phyloP scores from a whole-genome alignment of 495 filamentous ascomycete genomes.

The Aspergillus asperescens region DNA sequence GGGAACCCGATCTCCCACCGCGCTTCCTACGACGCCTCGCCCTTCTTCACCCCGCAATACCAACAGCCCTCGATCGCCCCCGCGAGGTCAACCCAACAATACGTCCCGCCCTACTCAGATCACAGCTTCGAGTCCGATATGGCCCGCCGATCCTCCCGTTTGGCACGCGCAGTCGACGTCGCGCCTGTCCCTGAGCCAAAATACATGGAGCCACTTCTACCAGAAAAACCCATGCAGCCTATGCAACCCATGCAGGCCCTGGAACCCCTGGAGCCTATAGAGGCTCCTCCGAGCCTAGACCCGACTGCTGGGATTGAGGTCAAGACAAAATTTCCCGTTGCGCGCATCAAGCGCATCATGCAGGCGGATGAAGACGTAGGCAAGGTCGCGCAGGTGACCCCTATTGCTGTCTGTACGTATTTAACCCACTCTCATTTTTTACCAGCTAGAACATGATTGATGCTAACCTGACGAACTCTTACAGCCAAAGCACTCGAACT shows the following conservation, averaged over 20 bases:
- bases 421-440: neutral
- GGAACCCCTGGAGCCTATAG: slow-evolving; percentile 18
- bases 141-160: slow-evolving; percentile 43
- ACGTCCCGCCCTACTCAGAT: slow-evolving; percentile 31
- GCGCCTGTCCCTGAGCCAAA: slow-evolving; percentile 20
- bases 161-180: slow-evolving; percentile 32
- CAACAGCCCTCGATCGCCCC: slow-evolving; percentile 23
- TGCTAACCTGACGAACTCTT: slow-evolving; percentile 16
- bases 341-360: slow-evolving; percentile 98
- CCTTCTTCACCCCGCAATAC: slow-evolving; percentile 35
- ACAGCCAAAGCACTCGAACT: slow-evolving; percentile 84
- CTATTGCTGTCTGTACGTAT: slow-evolving; percentile 79
- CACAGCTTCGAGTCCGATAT: slow-evolving; percentile 33
- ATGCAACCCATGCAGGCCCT: slow-evolving; percentile 29
- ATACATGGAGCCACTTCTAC: slow-evolving; percentile 32
- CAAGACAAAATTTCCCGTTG: slow-evolving; percentile 94
- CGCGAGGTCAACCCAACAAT: slow-evolving; percentile 28
- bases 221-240: too few relatives aligned
- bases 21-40: slow-evolving; percentile 41
- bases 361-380: slow-evolving; percentile 98
- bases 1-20: slow-evolving; percentile 33
- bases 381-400: slow-evolving; percentile 95
- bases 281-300: slow-evolving; percentile 18
- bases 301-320: slow-evolving; percentile 58
- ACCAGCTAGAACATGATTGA: neutral